Evolutionary conservation across 768 basidiomycete genomes (phyloP).

Genomic region (Porpolomopsis calyptriformis): DNA sequence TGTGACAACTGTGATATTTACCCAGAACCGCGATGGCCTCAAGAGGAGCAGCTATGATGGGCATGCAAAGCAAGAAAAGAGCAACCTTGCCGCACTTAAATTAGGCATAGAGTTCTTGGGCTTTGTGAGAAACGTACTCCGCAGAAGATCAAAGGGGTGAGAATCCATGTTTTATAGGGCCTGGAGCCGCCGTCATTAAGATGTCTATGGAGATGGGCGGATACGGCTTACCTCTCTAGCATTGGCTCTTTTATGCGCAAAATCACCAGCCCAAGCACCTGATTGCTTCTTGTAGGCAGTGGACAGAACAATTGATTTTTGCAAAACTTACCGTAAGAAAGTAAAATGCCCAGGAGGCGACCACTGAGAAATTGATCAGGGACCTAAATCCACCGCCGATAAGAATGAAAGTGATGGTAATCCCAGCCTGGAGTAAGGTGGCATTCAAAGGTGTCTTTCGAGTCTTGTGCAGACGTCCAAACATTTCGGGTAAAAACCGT

Average conservation of each 20-base stretch:
- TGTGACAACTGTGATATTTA: constrained; percentile 24
- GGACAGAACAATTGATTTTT: not conserved
- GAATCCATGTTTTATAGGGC: constrained; percentile 88
- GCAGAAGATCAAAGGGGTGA: constrained; percentile 84
- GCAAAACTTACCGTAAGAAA: constrained; percentile 58
- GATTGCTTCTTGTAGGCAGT: not conserved
- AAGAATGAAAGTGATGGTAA: constrained; percentile 72
- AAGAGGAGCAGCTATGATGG: constrained; percentile 82
- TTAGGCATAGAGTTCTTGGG: constrained; percentile 1
- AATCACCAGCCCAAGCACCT: constrained; percentile 85
- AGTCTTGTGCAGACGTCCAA: constrained; percentile 63
- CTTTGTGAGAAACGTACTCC: constrained; percentile 38
- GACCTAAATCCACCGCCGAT: constrained; percentile 85
- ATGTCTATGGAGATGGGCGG: not conserved
- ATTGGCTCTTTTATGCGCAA: constrained; percentile 84
- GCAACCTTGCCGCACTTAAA: constrained; percentile 50
- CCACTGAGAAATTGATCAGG: constrained; percentile 81
- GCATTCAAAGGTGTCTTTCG: constrained; percentile 86
- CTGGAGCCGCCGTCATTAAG: constrained; percentile 26
- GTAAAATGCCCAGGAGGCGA: constrained; percentile 81
- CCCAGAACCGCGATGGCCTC: constrained; percentile 83
- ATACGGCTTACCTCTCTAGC: constrained; percentile 55
- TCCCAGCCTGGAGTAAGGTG: constrained; percentile 60
- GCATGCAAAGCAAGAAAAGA: constrained; percentile 86
- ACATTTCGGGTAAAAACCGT: constrained; percentile 74